Evolutionary conservation across 495 filamentous ascomycete genomes (phyloP).

Genomic region (Aspergillus affinis): DNA sequence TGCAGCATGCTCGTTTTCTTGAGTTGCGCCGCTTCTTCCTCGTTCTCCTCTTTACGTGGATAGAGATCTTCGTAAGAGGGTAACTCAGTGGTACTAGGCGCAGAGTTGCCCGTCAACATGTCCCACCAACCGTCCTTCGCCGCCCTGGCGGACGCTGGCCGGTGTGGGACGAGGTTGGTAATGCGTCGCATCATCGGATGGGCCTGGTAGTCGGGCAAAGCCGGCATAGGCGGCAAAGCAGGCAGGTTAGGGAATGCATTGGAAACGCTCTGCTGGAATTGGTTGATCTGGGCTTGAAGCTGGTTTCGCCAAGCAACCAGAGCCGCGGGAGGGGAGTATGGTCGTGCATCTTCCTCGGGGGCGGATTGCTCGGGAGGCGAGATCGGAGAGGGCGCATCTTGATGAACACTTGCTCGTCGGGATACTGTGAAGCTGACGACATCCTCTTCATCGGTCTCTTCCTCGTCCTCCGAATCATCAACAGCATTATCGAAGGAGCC

Average conservation of each 20-base stretch:
- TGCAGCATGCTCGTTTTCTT: conserved; percentile 62
- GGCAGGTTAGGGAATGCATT: conserved; percentile 70
- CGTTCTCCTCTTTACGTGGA: conserved; percentile 50
- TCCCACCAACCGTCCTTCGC: conserved; percentile 70
- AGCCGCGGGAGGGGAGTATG: conserved; percentile 58
- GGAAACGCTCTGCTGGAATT: conserved; percentile 71
- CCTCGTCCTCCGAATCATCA: conserved; percentile 49
- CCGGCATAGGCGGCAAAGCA: conserved; percentile 56
- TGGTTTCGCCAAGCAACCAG: conserved; percentile 76
- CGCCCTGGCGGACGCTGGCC: conserved; percentile 43
- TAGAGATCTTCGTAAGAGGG: conserved; percentile 83
- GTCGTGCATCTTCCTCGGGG: conserved; percentile 30
- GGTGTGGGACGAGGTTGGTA: conserved; percentile 67
- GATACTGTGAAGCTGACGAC: conserved; percentile 46
- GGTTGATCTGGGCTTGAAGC: conserved; percentile 73
- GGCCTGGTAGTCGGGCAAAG: conserved; percentile 70
- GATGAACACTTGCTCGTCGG: conserved; percentile 44
- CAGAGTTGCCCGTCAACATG: conserved; percentile 52
- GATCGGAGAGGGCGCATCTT: conserved; percentile 30
- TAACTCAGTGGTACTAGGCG: conserved; percentile 49
- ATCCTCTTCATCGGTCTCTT: conserved; percentile 19
- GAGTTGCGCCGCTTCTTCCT: conserved; percentile 46
- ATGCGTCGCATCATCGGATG: conserved; percentile 73
- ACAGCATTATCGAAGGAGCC: conserved; percentile 41
- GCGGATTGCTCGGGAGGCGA: conserved; percentile 29